A percentile compares a stretch with the other conserved stretches of the same genome.
Conservation (phyloP, 331 rosid species). For the Rosa hybrid region DNA sequence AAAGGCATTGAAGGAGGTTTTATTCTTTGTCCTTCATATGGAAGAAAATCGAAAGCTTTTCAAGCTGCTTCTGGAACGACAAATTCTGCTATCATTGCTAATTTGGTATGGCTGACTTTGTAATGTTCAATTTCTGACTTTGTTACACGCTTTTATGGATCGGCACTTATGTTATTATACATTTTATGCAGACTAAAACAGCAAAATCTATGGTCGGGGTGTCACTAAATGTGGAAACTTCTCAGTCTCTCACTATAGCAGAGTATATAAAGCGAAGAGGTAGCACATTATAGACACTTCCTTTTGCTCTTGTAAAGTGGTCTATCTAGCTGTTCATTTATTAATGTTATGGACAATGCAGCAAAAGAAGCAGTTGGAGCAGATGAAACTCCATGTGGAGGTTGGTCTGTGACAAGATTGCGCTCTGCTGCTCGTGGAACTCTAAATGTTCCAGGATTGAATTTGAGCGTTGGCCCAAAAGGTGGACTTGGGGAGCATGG, state of each 20-base stretch:
- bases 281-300: constrained; percentile 34
- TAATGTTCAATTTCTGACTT: constrained; percentile 17
- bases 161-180: constrained; percentile 26
- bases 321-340: constrained; percentile 22
- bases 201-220: constrained; percentile 89
- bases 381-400: constrained; percentile 91
- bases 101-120: constrained; percentile 61
- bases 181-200: constrained; percentile 78
- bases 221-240: constrained; percentile 71
- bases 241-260: constrained; percentile 66
- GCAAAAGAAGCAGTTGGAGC: constrained; percentile 99
- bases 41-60: constrained; percentile 95
- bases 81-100: constrained; percentile 69
- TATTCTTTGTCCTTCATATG: constrained; percentile 89
- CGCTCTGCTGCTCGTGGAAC: constrained; percentile 98
- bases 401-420: constrained; percentile 98
- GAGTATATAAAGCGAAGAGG: constrained; percentile 91
- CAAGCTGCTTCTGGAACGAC: constrained; percentile 92
- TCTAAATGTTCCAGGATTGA: constrained; percentile 85
- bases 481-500: constrained; percentile 99
- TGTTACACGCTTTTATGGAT: constrained; percentile 3
- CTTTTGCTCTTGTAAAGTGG: neutral
- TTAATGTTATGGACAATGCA: constrained; percentile 37
- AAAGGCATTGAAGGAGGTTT: constrained; percentile 81
- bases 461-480: constrained; percentile 92